Conservation (phyloP, 2,329 filamentous ascomycete species). For the Furcasterigmium sp. region DNA sequence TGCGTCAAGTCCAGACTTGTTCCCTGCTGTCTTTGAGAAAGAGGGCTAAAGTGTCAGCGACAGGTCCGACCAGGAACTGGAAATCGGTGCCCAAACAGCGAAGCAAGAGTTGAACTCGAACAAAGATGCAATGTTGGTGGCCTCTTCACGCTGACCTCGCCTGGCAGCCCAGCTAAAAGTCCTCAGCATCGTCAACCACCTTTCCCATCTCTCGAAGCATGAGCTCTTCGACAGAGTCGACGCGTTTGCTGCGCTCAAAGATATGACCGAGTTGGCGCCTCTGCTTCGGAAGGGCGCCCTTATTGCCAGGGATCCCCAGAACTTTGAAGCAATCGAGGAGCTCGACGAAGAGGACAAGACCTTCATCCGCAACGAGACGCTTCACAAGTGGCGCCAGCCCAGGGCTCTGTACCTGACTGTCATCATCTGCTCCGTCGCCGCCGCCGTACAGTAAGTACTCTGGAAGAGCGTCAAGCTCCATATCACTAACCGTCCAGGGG, state of each 20-base stretch:
- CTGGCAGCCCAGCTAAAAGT: not conserved
- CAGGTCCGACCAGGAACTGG: not conserved
- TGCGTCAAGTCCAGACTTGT: not conserved
- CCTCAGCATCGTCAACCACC: constrained; percentile 33
- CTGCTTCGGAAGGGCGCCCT: constrained; percentile 41
- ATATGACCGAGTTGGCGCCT: constrained; percentile 38
- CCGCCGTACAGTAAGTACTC: constrained; percentile 38
- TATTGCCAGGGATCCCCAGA: constrained; percentile 46
- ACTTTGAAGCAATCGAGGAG: constrained; percentile 40
- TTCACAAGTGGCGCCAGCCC: constrained; percentile 44
- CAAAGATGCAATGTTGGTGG: not conserved
- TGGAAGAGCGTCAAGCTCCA: not conserved
- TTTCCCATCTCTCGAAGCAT: constrained; percentile 45
- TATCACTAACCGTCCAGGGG: constrained; percentile 14
- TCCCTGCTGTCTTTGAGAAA: not conserved
- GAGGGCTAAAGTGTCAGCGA: not conserved
- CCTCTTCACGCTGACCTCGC: not conserved
- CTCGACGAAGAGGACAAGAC: constrained; percentile 36
- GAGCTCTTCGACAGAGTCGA: constrained; percentile 49
- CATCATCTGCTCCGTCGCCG: constrained; percentile 45
- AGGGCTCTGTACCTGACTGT: constrained; percentile 43
- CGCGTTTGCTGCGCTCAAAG: constrained; percentile 43
- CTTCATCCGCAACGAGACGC: constrained; percentile 34
- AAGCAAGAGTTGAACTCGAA: not conserved
- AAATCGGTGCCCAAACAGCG: not conserved